Evolutionary conservation across 805 yeast species (phyloP), one percentile per base, ranked within the genome.

Genomic region (Wickerhamiella sorbophila): DNA sequence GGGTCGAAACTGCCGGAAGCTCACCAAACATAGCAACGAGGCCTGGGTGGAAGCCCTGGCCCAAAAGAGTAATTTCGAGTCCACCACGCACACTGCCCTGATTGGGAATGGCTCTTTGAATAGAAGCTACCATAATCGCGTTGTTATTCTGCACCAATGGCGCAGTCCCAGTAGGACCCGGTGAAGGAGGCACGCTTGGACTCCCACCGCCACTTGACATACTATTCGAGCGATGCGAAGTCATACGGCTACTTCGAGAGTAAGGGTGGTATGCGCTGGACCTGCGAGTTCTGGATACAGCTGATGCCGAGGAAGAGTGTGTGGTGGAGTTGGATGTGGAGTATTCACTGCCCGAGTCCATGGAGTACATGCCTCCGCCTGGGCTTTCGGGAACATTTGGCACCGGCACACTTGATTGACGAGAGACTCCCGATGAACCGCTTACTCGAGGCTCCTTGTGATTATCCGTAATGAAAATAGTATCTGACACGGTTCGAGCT

Each of bases 61-160:
- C 98, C 35, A 91, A 65, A 39, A 91, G 64, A 0, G 98, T 91
- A 5, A 91, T 83, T 59, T 91, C 99, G 34, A 87, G 79, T 15
- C 98, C 99, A 50, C 99, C 99, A 48, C 95, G 71, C 10, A 86
- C 72, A 8, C 96, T 94, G 2, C 99, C 99, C 58, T 83, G 91
- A 0, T 93, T 79, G 1, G 99, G 99, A 44, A 91, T 87, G 9
- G 91, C 79, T 44, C 95, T 70, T 58, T 85, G 88, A 41, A 88
- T 78, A 0, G 70, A 57, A 1, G 93, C 93, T 10, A 32, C 12
- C 17, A 48, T 39, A 9, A 54, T 36, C 38, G 3, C 17, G 5
- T 22, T 22, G 26, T 12, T 40, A 31, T 6, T 19, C 16, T 12
- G 32, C 29, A 24, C 12, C 29, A 24, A 8, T 8, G 29, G 29